Base-by-base conservation (phyloP, 768 basidiomycete genomes). In the Infundibulicybe gibba region DNA sequence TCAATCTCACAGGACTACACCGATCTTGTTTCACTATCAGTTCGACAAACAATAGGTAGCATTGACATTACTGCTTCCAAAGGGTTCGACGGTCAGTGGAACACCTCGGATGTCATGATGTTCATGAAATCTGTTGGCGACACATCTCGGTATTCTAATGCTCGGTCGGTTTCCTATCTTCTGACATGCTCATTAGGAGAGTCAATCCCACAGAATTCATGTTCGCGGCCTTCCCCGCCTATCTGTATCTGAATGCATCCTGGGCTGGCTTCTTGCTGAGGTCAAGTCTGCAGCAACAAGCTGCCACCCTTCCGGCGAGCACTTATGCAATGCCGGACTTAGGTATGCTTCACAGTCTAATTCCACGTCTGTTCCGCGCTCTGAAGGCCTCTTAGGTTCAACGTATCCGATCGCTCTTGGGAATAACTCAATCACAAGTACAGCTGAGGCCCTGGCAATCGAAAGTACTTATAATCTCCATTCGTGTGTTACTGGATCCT, bases 231-330 rank as follows among this genome's bases (percentile, higher is more conserved):
- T 81, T 75, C 74, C 81, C 70, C 10, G 60, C 74, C 3, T 62
- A 80, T 42, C 57, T 83, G 44, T 83, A 82, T 54, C n/a, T 72
- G 43, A 81, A 82, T 55, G 75, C 80, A 1, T 4, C 25, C 3
- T 25, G 25, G 25, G 25, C 25, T 25, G 25, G 25, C 49, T 44
- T 1, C 66, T 82, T 20, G 80, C 80, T 1, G 81, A 80, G 57
- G 78, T 69, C 55, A 67, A 84, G 6, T 65, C 85, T 8, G 73
- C 80, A 48, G 79, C 78, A 60, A 81, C 79, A 0, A 77, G 75
- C 1, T 83, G 83, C 0, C 77, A 77, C 48, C 85, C 85, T 58
- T 81, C 83, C 8, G 78, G 83, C 57, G 75, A 76, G 55, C 85
- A 25, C 25, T 4, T 78, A 72, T 77, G 76, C 44, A 70, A 25